Evolutionary conservation across 108 stramenopile species (phyloP), one percentile per base, ranked within the genome.

Genomic region (Conticribra weissflogii): DNA sequence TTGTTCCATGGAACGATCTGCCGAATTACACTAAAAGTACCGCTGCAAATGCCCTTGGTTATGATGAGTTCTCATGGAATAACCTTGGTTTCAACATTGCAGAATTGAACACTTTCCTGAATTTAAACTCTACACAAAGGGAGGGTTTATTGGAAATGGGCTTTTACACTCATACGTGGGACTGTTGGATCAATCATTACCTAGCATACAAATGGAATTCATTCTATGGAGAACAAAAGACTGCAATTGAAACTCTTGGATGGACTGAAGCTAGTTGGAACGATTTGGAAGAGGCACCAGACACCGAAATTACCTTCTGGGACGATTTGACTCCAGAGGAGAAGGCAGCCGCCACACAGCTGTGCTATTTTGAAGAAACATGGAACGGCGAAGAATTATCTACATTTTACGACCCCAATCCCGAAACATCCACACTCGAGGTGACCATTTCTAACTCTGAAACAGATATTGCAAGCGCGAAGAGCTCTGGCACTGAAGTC

Each of bases 111-210:
- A 76, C 75, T 23, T 81, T 57, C 48, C 54, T 74, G 22, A 74
- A 80, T 50, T 54, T 81, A 36, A 67, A 80, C 41, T 36, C 36
- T 17, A 29, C 23, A 12, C 29, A 64, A 25, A 53, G 73, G 16
- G 56, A 76, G 31, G 74, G 56, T 25, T 79, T 75, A 23, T 30
- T 78, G 55, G 80, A 73, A 24, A 61, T 81, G 32, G 83, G 83
- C 5, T 84, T 84, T 57, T 74, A 76, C 49, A 67, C 59, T 23
- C 65, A 77, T 46, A 80, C 63, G 21, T 85, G 82, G 82, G 85
- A 85, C 52, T 85, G 85, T 54, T 83, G 53, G 49, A 63, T 72
- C 63, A 85, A 83, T 59, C 85, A 85, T 48, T 85, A 83, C 72
- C 31, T 48, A n/a, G 54, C 70, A 4, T 85, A 77, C 47, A 62